These are phyloP conservation scores for Porphyrellus cyaneotinctus DNA, from an alignment of 768 basidiomycete genomes.

Conservation along the genomic window DNA sequence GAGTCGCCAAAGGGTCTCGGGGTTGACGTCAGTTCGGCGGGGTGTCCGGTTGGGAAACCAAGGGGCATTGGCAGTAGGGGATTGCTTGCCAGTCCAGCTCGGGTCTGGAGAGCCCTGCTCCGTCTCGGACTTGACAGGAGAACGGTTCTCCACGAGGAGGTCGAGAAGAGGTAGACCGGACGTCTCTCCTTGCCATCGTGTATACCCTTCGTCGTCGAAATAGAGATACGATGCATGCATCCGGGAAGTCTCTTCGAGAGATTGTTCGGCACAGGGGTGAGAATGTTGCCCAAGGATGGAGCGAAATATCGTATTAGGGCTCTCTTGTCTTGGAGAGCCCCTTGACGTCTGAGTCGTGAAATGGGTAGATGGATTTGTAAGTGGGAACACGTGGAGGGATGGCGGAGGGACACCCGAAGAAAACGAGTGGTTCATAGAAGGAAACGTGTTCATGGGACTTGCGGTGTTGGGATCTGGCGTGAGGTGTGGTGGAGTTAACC, in stretches of 20 bases:
- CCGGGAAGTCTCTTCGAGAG: constrained; percentile 55
- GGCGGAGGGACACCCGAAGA: constrained; percentile 71
- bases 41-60: constrained; percentile 86
- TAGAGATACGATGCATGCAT: constrained; percentile 80
- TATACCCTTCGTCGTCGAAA: constrained; percentile 83
- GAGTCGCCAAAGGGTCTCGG: constrained; percentile 82
- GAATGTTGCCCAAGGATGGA: constrained; percentile 38
- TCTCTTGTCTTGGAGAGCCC: constrained; percentile 43
- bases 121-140: constrained; percentile 36
- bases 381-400: constrained; percentile 70
- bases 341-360: constrained; percentile 50
- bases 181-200: constrained; percentile 89
- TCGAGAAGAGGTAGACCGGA: constrained; percentile 89
- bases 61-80: constrained; percentile 32
- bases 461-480: constrained; percentile 30
- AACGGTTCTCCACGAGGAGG: constrained; percentile 70
- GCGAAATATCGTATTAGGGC: constrained; percentile 40
- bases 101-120: constrained; percentile 25
- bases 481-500: constrained; percentile 34
- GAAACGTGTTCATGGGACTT: constrained; percentile 37
- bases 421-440: constrained; percentile 38
- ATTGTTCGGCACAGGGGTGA: constrained; percentile 37
- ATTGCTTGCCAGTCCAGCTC: constrained; percentile 29
- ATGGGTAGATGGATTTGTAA: constrained; percentile 78
- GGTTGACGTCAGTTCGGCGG: constrained; percentile 73